Conservation (phyloP, 768 basidiomycete species). For the Suillus lakei region DNA sequence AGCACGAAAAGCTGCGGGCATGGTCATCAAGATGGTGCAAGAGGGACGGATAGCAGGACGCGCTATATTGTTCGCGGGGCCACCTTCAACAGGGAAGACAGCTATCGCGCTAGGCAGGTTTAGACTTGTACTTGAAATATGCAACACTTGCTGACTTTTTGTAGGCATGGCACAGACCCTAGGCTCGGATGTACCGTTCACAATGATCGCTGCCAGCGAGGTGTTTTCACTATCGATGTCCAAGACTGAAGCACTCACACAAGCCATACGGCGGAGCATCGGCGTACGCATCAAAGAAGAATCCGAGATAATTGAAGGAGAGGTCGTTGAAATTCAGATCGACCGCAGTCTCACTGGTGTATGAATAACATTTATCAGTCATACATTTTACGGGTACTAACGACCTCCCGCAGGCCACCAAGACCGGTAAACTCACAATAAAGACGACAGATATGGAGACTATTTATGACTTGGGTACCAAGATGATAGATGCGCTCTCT, state of each 20-base stretch:
- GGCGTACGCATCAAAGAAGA: constrained; percentile 98
- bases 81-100: constrained; percentile 96
- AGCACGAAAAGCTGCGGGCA: constrained; percentile 95
- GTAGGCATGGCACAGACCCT: constrained; percentile 95
- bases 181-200: constrained; percentile 95
- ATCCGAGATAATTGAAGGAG: constrained; percentile 96
- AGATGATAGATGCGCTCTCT: constrained; percentile 98
- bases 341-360: constrained; percentile 97
- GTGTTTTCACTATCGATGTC: constrained; percentile 99
- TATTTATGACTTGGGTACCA: constrained; percentile 96
- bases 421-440: constrained; percentile 96
- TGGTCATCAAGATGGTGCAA: constrained; percentile 98
- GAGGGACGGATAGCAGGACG: constrained; percentile 95
- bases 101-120: constrained; percentile 92
- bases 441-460: constrained; percentile 99
- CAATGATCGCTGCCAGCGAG: constrained; percentile 96
- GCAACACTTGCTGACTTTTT: background rate
- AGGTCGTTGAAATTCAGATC: constrained; percentile 98
- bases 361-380: constrained; percentile 23
- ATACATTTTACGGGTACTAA: background rate
- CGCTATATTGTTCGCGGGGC: constrained; percentile 96
- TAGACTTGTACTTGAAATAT: background rate
- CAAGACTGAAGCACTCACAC: constrained; percentile 97
- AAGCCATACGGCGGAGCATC: constrained; percentile 94
- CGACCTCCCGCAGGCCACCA: constrained; percentile 74